Base-by-base conservation (phyloP, 208 protist species). In the Crithidia expoeki region DNA sequence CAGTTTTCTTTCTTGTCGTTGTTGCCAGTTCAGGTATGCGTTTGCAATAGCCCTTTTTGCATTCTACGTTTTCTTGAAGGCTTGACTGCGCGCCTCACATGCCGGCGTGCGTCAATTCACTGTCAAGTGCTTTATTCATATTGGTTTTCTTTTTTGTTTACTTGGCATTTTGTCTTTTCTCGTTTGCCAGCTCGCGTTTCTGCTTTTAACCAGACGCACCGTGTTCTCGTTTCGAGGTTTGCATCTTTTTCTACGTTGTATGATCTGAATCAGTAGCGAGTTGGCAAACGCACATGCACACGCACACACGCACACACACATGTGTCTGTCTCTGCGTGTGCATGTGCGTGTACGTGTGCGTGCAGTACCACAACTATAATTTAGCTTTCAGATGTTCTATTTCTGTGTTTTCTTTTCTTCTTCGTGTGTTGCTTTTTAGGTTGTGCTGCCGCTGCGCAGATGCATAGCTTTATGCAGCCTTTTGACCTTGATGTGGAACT, bases 71-170 rank as follows among this genome's bases (percentile, higher is more conserved):
- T n/a, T n/a, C n/a, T n/a, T n/a, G n/a, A n/a, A n/a, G n/a, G n/a
- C n/a, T n/a, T n/a, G n/a, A n/a, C n/a, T n/a, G n/a, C n/a, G n/a
- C n/a, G n/a, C n/a, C n/a, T n/a, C n/a, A n/a, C n/a, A n/a, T n/a
- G n/a, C n/a, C n/a, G n/a, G n/a, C n/a, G n/a, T n/a, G n/a, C n/a
- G n/a, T n/a, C n/a, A n/a, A n/a, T n/a, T n/a, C n/a, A n/a, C n/a
- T n/a, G n/a, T n/a, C n/a, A n/a, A n/a, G n/a, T n/a, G n/a, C n/a
- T n/a, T n/a, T n/a, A n/a, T n/a, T n/a, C n/a, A n/a, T n/a, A n/a
- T n/a, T n/a, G n/a, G n/a, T 67, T 55, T 68, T 61, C 62, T 68
- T 49, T 64, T 16, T 11, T 33, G 4, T 60, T 40, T 33, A 17
- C 38, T 40, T 21, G 44, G 50, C 30, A 17, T 62, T 58, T 58